Conservation (phyloP, 768 basidiomycete genomes). For the Leccinum longicurvipes region DNA sequence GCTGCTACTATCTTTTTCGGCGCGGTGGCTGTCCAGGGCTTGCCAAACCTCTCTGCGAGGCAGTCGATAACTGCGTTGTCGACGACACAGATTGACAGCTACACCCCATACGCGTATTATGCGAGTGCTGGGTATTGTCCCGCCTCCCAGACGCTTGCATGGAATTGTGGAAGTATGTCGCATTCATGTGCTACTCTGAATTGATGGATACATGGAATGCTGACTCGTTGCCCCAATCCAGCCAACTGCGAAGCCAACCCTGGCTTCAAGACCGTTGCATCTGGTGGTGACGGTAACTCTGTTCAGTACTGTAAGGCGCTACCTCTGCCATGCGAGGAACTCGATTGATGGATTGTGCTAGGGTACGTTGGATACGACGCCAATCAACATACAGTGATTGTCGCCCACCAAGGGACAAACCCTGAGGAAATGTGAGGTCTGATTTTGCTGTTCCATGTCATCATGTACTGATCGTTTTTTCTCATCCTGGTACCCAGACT, state of each 20-base stretch:
- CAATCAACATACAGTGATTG: constrained; percentile 33
- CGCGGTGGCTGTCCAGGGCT: constrained; percentile 10
- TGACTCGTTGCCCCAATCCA: constrained; percentile 12
- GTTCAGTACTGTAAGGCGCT: constrained; percentile 41
- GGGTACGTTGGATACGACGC: constrained; percentile 57
- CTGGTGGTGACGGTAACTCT: constrained; percentile 43
- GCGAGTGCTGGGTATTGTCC: constrained; percentile 52
- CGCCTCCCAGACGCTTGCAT: constrained; percentile 40
- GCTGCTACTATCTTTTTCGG: constrained; percentile 14
- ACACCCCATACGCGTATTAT: constrained; percentile 47
- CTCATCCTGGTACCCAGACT: constrained; percentile 20
- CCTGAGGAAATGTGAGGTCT: constrained; percentile 25
- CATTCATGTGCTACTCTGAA: neutral
- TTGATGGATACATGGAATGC: neutral
- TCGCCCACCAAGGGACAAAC: constrained; percentile 37
- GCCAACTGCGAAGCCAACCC: constrained; percentile 35
- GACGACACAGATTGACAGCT: constrained; percentile 39
- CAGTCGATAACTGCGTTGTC: constrained; percentile 40
- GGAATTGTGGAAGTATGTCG: constrained; percentile 55
- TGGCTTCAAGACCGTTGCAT: constrained; percentile 43
- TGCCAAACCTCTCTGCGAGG: constrained; percentile 29
- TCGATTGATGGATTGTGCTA: constrained; percentile 13
- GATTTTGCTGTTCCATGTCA: neutral
- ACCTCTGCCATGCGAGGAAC: neutral
- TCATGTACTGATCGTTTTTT: neutral